Evolutionary conservation across 2,329 filamentous ascomycete genomes (phyloP).

Genomic region (Scopulariopsis brevicaulis): DNA sequence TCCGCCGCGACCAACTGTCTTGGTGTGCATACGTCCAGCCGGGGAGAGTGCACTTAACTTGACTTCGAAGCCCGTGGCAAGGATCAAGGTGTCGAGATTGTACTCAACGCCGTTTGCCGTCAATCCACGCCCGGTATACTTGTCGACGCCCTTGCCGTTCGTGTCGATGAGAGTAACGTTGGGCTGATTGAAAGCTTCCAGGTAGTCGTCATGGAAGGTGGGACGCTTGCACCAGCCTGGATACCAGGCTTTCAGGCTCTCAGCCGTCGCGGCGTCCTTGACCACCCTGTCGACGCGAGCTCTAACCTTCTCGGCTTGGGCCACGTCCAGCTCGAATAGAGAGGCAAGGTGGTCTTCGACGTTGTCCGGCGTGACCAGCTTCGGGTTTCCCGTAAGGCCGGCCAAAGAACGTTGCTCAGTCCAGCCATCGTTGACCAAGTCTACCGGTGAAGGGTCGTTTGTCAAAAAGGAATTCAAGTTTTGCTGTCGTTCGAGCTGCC

Average conservation of each 20-base stretch:
- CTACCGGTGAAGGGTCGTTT: slow-evolving; percentile 11
- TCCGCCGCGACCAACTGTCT: slow-evolving; percentile 30
- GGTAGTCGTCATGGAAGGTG: slow-evolving; percentile 48
- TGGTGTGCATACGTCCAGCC: slow-evolving; percentile 6
- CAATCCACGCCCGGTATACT: slow-evolving; percentile 32
- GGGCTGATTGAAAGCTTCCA: slow-evolving; percentile 42
- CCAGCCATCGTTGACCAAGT: slow-evolving; percentile 40
- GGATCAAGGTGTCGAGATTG: slow-evolving; percentile 14
- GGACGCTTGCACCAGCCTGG: slow-evolving; percentile 52
- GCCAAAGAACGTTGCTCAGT: slow-evolving; percentile 23
- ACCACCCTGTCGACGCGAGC: slow-evolving; percentile 34
- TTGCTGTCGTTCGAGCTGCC: slow-evolving; percentile 19
- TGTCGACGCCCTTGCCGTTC: slow-evolving; percentile 36
- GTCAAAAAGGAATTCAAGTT: slow-evolving; percentile 3
- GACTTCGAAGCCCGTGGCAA: slow-evolving; percentile 22
- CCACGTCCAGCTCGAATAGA: slow-evolving; percentile 23
- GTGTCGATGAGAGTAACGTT: slow-evolving; percentile 52
- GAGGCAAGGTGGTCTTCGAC: slow-evolving; percentile 10
- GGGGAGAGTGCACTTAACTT: slow-evolving; percentile 10
- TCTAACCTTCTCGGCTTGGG: slow-evolving; percentile 28
- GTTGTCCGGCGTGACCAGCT: slow-evolving; percentile 9
- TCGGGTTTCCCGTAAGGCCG: slow-evolving; percentile 9
- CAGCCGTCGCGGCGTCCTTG: slow-evolving; percentile 34
- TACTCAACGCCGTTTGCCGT: slow-evolving; percentile 34
- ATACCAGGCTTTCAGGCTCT: slow-evolving; percentile 47